These are phyloP conservation scores for Xylaria polymorpha DNA, from an alignment of 2,329 filamentous ascomycete species.

Conservation along the genomic window DNA sequence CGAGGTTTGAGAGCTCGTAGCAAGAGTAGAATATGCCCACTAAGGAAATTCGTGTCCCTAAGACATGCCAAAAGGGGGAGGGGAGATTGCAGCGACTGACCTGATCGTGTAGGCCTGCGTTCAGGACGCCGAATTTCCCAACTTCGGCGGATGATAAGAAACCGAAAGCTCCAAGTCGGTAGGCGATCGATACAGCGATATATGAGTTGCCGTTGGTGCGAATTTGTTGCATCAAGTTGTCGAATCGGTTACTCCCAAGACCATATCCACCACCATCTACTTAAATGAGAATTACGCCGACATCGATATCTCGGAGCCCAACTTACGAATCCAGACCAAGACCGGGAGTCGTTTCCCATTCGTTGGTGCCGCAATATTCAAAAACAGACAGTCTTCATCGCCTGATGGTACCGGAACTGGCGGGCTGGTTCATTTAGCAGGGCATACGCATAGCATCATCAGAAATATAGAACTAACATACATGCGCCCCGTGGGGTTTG, in stretches of 20 bases:
- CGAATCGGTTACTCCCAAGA: conserved; percentile 38
- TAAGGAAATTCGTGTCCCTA: not conserved
- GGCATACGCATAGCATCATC: not conserved
- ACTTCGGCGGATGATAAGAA: conserved; percentile 62
- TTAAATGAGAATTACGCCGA: conserved; percentile 28
- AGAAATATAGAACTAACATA: conserved; percentile 27
- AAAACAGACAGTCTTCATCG: conserved; percentile 61
- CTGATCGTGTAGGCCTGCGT: conserved; percentile 59
- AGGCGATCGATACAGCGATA: conserved; percentile 58
- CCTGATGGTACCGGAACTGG: conserved; percentile 38
- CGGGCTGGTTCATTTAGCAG: conserved; percentile 17
- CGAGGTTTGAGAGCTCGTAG: not conserved
- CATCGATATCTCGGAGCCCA: not conserved
- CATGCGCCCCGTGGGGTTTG: conserved; percentile 27
- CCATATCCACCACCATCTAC: conserved; percentile 61
- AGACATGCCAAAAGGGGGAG: not conserved
- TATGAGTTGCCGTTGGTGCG: conserved; percentile 56
- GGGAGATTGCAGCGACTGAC: not conserved
- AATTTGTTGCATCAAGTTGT: conserved; percentile 42
- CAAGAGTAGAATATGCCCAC: not conserved
- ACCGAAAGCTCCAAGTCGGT: conserved; percentile 58
- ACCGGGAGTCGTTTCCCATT: conserved; percentile 54
- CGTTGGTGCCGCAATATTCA: conserved; percentile 59
- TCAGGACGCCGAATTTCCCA: conserved; percentile 53
- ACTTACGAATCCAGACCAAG: conserved; percentile 60